These are phyloP conservation scores for Quercus variabilis DNA, from an alignment of 306 rosid genomes.

Conservation along the genomic window DNA sequence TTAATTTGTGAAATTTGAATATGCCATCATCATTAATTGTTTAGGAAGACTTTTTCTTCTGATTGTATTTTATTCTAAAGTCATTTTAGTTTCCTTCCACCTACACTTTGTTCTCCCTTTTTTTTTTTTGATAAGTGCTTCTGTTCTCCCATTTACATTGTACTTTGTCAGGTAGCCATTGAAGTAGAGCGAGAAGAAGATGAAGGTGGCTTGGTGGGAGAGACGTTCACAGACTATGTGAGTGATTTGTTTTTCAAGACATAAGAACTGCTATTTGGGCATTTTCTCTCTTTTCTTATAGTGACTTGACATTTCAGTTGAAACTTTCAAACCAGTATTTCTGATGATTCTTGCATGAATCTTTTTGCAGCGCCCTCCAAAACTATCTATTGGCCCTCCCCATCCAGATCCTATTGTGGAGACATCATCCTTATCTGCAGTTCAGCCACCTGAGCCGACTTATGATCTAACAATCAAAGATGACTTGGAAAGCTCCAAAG, in stretches of 20 bases:
- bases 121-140: neutral
- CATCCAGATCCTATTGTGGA: slow-evolving; percentile 98
- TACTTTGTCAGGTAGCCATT: slow-evolving; percentile 69
- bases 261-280: slow-evolving; percentile 13
- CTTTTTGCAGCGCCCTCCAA: slow-evolving; percentile 84
- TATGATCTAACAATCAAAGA: slow-evolving; percentile 71
- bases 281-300: slow-evolving; percentile 1
- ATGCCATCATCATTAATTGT: neutral
- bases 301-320: slow-evolving; percentile 20
- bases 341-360: slow-evolving; percentile 21
- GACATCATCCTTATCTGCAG: slow-evolving; percentile 94
- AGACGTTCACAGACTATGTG: slow-evolving; percentile 97
- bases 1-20: neutral
- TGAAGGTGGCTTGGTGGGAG: slow-evolving; percentile 92
- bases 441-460: slow-evolving; percentile 99
- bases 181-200: slow-evolving; percentile 99
- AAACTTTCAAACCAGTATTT: slow-evolving; percentile 24
- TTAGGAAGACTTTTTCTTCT: neutral
- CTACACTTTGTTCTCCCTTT: neutral
- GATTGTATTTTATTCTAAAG: neutral
- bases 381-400: slow-evolving; percentile 83
- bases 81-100: slow-evolving; percentile 1
- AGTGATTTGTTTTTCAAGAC: slow-evolving; percentile 33
- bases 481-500: slow-evolving; percentile 55
- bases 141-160: slow-evolving; percentile 9